Conservation (phyloP, 768 basidiomycete genomes). For the Leucocoprinus birnbaumii region DNA sequence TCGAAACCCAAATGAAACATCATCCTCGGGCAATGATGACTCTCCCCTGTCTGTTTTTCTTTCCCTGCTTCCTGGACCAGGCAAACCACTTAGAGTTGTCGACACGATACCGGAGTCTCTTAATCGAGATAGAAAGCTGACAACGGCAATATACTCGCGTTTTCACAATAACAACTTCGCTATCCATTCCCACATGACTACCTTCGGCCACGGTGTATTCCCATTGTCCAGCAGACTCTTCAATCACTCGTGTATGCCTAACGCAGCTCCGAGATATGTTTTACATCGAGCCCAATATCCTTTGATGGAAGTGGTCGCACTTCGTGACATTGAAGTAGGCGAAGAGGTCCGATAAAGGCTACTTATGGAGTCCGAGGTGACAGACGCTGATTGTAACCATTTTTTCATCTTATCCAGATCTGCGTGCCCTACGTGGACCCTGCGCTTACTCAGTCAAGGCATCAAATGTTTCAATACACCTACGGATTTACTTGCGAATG, state of each 20-base stretch:
- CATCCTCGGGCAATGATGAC: conserved; percentile 18
- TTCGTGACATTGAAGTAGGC: conserved; percentile 49
- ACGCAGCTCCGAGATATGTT: conserved; percentile 61
- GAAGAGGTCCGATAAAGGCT: conserved; percentile 55
- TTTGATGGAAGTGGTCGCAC: conserved; percentile 62
- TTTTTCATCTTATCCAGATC: conserved; percentile 40
- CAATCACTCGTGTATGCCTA: conserved; percentile 81
- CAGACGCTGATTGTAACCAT: conserved; percentile 1
- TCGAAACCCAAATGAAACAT: conserved; percentile 14
- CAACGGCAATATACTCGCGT: conserved; percentile 44
- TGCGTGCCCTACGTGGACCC: conserved; percentile 79
- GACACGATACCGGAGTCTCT: conserved; percentile 16
- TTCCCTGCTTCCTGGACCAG: conserved; percentile 32
- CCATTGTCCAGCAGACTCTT: conserved; percentile 77
- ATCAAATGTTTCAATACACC: conserved; percentile 52
- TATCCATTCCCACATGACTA: conserved; percentile 67
- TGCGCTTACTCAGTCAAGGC: conserved; percentile 60
- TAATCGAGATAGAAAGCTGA: conserved; percentile 27
- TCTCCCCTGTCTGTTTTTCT: conserved; percentile 34
- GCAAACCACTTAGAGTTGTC: background rate
- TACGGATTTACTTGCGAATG: conserved; percentile 73
- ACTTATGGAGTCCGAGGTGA: conserved; percentile 6
- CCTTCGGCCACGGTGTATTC: conserved; percentile 73
- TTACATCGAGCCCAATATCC: conserved; percentile 35
- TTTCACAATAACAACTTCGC: conserved; percentile 85